Evolutionary conservation across 106 monocot species (phyloP), one percentile per base, ranked within the genome.

Genomic region (Iris macrosiphon): DNA sequence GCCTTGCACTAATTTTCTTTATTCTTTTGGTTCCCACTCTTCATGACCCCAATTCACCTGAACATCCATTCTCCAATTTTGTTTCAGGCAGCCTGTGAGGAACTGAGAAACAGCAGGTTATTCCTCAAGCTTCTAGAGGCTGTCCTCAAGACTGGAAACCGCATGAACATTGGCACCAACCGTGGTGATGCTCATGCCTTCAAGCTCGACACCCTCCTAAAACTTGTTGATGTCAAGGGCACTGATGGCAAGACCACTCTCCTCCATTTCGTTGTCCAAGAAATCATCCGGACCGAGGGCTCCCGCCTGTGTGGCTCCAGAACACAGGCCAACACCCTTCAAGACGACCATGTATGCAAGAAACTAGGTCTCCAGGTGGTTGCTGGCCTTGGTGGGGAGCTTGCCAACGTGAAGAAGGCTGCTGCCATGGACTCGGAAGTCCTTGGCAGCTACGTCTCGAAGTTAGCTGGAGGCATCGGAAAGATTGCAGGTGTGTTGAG

Each of bases 101-200:
- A 96, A 64, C 70, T 96, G 35, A 82, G 95, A 21, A 86, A 55
- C 66, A 89, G 85, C 76, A 66, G 85, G 15, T 43, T 89, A 38
- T 96, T 96, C 58, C 63, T 89, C 20, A 96, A 85, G 68, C 82
- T 96, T 34, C 71, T 96, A 19, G 95, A 89, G 51, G 89, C 95
- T 4, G 85, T 96, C 12, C 67, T 96, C 16, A 96, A 89, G 72
- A 89, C 89, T 9, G 95, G 95, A 6, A 96, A 96, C 70, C 78
- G 82, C 4, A 96, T 96, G 89, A 96, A 89, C 24, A 82, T 96
- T 4, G 95, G 95, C 8, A 96, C 95, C n/a, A 82, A 96, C 44
- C 78, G 89, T 11, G 95, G 95, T 1, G 81, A 82, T 62, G 95
- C 95, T 1, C 79, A 52, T 21, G 89, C 95, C 5, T 96, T 96